A percentile compares a stretch with the other conserved stretches of the same genome.
These are phyloP conservation scores for Mycena olivaceomarginata DNA, from an alignment of 768 basidiomycete species.

Conservation along the genomic window DNA sequence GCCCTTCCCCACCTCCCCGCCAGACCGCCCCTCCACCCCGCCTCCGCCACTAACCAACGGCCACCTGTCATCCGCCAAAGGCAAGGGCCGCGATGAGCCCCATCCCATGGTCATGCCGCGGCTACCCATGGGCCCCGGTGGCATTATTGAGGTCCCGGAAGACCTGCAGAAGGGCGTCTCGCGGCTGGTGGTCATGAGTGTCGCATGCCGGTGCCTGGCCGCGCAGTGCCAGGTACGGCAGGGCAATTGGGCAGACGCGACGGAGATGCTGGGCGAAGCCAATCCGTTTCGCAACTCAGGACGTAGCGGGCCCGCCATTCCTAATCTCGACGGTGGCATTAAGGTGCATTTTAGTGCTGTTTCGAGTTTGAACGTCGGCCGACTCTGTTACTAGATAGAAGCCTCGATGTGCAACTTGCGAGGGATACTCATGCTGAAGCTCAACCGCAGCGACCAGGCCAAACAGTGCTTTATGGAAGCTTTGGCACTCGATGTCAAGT, in stretches of 20 bases:
- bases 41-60: constrained; percentile 63
- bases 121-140: constrained; percentile 83
- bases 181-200: constrained; percentile 93
- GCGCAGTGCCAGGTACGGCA: constrained; percentile 91
- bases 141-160: constrained; percentile 81
- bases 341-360: constrained; percentile 73
- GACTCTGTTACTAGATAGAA: constrained; percentile 79
- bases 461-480: constrained; percentile 98
- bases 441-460: constrained; percentile 93
- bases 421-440: constrained; percentile 94
- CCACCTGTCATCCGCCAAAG: constrained; percentile 66
- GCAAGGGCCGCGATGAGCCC: constrained; percentile 77
- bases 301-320: constrained; percentile 81
- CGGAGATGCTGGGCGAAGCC: constrained; percentile 44
- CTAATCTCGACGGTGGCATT: constrained; percentile 93
- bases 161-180: constrained; percentile 80
- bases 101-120: constrained; percentile 64
- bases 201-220: constrained; percentile 96
- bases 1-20: constrained; percentile 80
- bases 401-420: constrained; percentile 98
- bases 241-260: constrained; percentile 36
- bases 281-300: constrained; percentile 63
- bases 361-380: constrained; percentile 12
- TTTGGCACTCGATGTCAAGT: constrained; percentile 94
- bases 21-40: constrained; percentile 59